A percentile compares a stretch with the other conserved stretches of the same genome.
These are phyloP conservation scores for Sporothrix curviconia DNA, from an alignment of 2,329 filamentous ascomycete species.

Conservation along the genomic window DNA sequence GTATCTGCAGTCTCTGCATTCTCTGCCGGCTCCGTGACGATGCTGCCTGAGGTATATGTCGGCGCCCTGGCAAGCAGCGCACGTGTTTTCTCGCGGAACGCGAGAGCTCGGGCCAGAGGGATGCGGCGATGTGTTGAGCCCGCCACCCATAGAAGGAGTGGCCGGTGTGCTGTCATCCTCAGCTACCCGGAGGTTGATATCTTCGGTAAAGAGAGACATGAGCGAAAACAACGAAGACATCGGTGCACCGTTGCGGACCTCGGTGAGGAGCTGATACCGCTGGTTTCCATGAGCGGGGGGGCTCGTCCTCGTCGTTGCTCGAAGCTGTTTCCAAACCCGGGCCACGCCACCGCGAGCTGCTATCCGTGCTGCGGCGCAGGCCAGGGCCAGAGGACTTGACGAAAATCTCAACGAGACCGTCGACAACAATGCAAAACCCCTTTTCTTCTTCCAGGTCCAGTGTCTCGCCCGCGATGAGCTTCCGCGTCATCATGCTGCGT, in stretches of 20 bases:
- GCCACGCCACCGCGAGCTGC: conserved; percentile 34
- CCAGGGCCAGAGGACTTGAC: conserved; percentile 72
- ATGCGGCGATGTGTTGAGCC: conserved; percentile 23
- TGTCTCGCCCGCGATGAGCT: conserved; percentile 92
- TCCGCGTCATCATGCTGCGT: conserved; percentile 94
- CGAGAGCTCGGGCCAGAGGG: conserved; percentile 27
- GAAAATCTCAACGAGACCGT: conserved; percentile 94
- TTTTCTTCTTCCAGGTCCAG: conserved; percentile 95
- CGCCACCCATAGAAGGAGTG: conserved; percentile 24
- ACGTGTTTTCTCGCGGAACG: conserved; percentile 27
- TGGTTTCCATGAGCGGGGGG: conserved; percentile 58
- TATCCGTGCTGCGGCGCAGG: not conserved
- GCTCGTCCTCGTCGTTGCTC: conserved; percentile 44
- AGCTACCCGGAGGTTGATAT: conserved; percentile 70
- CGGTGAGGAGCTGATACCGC: conserved; percentile 88
- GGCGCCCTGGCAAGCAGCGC: conserved; percentile 36
- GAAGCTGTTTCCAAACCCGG: conserved; percentile 38
- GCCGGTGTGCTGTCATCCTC: conserved; percentile 50
- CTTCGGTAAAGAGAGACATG: conserved; percentile 92
- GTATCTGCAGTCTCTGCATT: conserved; percentile 4
- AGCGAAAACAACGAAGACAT: conserved; percentile 99
- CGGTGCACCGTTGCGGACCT: conserved; percentile 94
- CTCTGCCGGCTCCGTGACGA: conserved; percentile 22
- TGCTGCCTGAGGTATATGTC: conserved; percentile 20
- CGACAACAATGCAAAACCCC: conserved; percentile 94